Evolutionary conservation across 2,329 filamentous ascomycete genomes (phyloP).

Genomic region (Curvularia hawaiiensis): DNA sequence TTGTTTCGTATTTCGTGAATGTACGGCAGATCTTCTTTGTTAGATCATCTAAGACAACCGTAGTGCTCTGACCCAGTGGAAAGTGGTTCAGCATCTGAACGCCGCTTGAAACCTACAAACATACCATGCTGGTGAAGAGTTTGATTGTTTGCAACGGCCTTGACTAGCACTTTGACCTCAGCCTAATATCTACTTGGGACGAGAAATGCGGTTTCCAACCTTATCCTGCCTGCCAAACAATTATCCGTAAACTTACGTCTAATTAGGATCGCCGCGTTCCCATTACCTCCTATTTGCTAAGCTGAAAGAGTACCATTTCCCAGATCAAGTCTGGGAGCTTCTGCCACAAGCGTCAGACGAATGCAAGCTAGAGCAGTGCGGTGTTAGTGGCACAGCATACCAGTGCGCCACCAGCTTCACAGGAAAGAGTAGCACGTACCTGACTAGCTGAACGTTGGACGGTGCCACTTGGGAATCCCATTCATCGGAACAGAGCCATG

Average conservation of each 20-base stretch:
- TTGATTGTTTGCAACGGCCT: neutral
- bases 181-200: neutral
- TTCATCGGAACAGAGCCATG: neutral
- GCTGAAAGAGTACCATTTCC: conserved; percentile 5
- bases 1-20: neutral
- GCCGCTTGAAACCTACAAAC: neutral
- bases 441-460: conserved; percentile 4
- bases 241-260: neutral
- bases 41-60: neutral
- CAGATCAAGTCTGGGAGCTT: conserved; percentile 11
- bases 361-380: conserved; percentile 8
- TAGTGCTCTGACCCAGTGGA: no score
- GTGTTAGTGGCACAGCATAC: conserved; percentile 8
- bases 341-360: neutral
- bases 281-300: no score
- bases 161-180: neutral
- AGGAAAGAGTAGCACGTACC: conserved; percentile 2
- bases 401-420: conserved; percentile 9
- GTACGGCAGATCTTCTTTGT: neutral
- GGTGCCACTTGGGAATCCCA: conserved; percentile 4
- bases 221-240: neutral
- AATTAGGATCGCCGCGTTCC: neutral
- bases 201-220: neutral
- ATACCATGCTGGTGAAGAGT: neutral
- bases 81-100: neutral